Conservation (phyloP, 768 basidiomycete genomes). For the Tulasnella sp. region DNA sequence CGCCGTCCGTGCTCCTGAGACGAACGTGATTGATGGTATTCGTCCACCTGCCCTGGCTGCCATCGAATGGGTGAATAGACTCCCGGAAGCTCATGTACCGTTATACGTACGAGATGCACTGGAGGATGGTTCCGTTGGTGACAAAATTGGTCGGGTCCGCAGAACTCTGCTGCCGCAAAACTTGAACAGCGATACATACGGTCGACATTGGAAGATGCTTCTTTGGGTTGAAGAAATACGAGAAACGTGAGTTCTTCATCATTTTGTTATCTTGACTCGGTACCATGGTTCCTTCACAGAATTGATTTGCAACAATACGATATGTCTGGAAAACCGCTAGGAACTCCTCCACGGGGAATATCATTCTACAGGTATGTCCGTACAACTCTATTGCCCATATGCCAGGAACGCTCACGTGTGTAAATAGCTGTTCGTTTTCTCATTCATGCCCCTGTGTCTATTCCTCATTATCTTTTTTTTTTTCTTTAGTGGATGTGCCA, state of each 20-base stretch:
- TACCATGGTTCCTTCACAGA: neutral
- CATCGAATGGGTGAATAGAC: conserved; percentile 31
- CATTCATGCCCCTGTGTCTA: conserved; percentile 24
- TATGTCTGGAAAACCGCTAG: neutral
- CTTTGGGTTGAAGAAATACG: conserved; percentile 36
- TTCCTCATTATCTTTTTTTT: neutral
- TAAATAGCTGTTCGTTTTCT: neutral
- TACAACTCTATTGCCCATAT: neutral
- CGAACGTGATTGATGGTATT: conserved; percentile 29
- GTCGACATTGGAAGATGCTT: conserved; percentile 33
- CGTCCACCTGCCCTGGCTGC: conserved; percentile 32
- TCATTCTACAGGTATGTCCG: neutral
- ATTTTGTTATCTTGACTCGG: conserved; percentile 16
- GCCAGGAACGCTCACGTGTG: too few species aligned
- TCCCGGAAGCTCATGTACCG: conserved; percentile 35
- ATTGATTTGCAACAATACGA: neutral
- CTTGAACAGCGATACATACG: conserved; percentile 32
- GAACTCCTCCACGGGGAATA: neutral
- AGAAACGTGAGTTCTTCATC: neutral
- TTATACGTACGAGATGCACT: conserved; percentile 25
- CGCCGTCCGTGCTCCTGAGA: neutral
- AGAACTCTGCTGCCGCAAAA: conserved; percentile 29
- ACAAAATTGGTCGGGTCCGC: conserved; percentile 20
- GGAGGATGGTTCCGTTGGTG: conserved; percentile 19
- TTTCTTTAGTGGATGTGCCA: conserved; percentile 35